These are phyloP conservation scores for Knufia petricola DNA, from an alignment of 2,329 filamentous ascomycete genomes.

Conservation along the genomic window DNA sequence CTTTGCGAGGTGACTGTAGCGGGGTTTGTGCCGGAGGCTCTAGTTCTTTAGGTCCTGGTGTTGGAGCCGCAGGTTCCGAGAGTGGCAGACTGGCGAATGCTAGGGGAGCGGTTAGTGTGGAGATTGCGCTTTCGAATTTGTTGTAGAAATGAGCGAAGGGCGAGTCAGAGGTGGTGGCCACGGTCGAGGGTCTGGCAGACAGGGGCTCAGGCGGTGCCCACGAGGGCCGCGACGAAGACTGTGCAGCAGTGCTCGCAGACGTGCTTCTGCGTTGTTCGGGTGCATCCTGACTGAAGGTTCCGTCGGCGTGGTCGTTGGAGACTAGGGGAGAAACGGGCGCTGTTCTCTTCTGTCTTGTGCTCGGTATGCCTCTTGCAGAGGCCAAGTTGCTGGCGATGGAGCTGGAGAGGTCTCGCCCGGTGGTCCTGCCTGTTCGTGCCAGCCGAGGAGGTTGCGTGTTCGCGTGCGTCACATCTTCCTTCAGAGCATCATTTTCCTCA, in stretches of 20 bases:
- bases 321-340: constrained; percentile 63
- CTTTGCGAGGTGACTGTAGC: constrained; percentile 9
- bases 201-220: constrained; percentile 22
- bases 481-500: not conserved
- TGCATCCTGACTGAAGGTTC: constrained; percentile 49
- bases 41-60: constrained; percentile 6
- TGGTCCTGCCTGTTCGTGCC: constrained; percentile 35
- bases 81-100: constrained; percentile 89
- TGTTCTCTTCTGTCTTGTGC: constrained; percentile 39
- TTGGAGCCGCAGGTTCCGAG: constrained; percentile 20
- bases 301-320: constrained; percentile 63
- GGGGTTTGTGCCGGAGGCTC: constrained; percentile 8
- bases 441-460: constrained; percentile 33
- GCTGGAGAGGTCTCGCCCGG: constrained; percentile 59
- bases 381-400: constrained; percentile 85
- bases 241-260: not conserved
- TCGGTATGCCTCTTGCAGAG: constrained; percentile 67
- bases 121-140: constrained; percentile 81
- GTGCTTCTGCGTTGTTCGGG: constrained; percentile 6
- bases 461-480: constrained; percentile 6
- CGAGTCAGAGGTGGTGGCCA: constrained; percentile 48
- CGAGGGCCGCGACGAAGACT: constrained; percentile 12
- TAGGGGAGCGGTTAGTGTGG: constrained; percentile 76
- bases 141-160: constrained; percentile 87
- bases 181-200: constrained; percentile 27